A percentile compares a stretch with the other conserved stretches of the same genome.
Evolutionary conservation across 768 basidiomycete species (phyloP).

Genomic region (Tricholoma hemisulphureum): DNA sequence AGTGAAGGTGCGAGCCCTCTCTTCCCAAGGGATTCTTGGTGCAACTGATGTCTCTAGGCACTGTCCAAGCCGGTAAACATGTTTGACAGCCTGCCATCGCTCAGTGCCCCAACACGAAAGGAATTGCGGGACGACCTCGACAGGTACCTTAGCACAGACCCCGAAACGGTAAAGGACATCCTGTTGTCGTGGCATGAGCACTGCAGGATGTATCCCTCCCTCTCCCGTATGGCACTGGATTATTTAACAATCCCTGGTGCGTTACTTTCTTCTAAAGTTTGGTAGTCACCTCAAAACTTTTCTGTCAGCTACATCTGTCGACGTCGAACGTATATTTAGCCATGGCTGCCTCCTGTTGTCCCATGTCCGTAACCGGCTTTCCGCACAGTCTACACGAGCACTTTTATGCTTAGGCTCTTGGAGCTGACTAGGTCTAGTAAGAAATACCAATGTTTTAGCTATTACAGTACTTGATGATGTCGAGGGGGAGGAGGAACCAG

Average conservation of each 20-base stretch:
- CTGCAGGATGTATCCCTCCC: slow-evolving; percentile 19
- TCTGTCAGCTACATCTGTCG: no score
- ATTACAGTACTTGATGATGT: slow-evolving; percentile 14
- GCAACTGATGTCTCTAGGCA: slow-evolving; percentile 11
- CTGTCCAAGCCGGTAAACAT: not conserved
- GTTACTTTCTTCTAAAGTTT: not conserved
- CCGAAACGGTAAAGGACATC: slow-evolving; percentile 20
- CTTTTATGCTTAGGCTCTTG: slow-evolving; percentile 27
- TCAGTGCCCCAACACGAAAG: no score
- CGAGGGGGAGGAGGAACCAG: slow-evolving; percentile 7
- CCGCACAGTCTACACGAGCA: slow-evolving; percentile 16
- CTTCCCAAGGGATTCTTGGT: slow-evolving; percentile 3
- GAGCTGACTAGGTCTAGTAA: slow-evolving; percentile 20
- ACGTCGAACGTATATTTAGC: not conserved
- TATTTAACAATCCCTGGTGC: slow-evolving; percentile 26
- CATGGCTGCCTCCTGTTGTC: slow-evolving; percentile 25
- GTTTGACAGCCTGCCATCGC: no score
- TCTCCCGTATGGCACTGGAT: slow-evolving; percentile 32
- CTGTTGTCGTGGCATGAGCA: slow-evolving; percentile 32
- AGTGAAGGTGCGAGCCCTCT: slow-evolving; percentile 32
- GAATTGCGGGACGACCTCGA: slow-evolving; percentile 22
- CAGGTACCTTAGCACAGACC: slow-evolving; percentile 26
- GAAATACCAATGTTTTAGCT: slow-evolving; percentile 16
- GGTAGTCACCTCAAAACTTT: no score
- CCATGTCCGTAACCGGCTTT: slow-evolving; percentile 22